Conservation (phyloP, 2,329 filamentous ascomycete species). For the Epichloe glyceriae region DNA sequence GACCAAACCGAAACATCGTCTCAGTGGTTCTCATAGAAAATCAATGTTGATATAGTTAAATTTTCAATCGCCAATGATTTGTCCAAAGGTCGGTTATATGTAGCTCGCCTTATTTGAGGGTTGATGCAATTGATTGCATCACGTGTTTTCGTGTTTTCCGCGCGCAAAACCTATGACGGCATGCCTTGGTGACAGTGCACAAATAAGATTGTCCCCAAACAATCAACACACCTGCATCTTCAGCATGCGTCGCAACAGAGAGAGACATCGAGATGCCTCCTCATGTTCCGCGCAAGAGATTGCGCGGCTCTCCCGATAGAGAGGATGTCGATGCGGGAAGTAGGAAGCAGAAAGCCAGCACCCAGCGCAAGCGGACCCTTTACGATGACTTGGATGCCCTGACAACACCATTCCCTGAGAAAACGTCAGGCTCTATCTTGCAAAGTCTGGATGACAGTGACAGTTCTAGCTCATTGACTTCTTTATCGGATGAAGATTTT, state of each 20-base stretch:
- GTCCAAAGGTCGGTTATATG: background rate
- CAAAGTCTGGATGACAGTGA: constrained; percentile 31
- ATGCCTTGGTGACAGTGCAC: background rate
- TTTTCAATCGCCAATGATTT: background rate
- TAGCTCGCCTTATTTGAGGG: background rate
- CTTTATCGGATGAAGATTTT: constrained; percentile 45
- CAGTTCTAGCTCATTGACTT: constrained; percentile 36
- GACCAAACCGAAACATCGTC: background rate
- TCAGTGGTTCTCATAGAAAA: background rate
- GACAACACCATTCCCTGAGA: constrained; percentile 29
- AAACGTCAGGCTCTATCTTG: constrained; percentile 29
- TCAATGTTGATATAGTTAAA: background rate
- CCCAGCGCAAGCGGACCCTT: constrained; percentile 30
- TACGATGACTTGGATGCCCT: constrained; percentile 48
- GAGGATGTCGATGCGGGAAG: constrained; percentile 12
- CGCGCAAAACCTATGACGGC: constrained; percentile 16
- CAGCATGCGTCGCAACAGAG: constrained; percentile 8
- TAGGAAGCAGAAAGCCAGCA: constrained; percentile 6
- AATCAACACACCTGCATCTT: background rate
- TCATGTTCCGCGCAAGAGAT: constrained; percentile 52
- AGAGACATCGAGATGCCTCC: constrained; percentile 45
- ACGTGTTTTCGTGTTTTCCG: constrained; percentile 17
- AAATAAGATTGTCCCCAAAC: background rate
- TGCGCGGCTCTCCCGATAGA: constrained; percentile 33
- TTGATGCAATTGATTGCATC: constrained; percentile 4